Conservation (phyloP, 805 yeast species). For the Cyberlindnera sargentensis region DNA sequence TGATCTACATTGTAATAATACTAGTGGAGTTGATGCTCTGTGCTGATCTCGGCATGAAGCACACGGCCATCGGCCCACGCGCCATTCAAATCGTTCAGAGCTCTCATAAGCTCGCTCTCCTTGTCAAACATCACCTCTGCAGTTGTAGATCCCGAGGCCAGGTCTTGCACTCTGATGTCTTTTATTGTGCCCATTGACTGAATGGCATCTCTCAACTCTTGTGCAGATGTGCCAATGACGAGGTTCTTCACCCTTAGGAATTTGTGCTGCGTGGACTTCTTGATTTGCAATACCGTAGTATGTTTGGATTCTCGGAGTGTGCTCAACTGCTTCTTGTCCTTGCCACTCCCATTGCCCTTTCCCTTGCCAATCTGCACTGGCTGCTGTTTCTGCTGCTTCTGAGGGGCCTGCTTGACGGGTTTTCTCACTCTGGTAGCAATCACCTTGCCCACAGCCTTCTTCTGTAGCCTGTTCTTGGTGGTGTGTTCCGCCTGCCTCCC, state of each 20-base stretch:
- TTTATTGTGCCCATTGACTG: constrained; percentile 18
- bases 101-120: constrained; percentile 24
- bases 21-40: constrained; percentile 13
- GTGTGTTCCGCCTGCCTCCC: not conserved
- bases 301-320: not conserved
- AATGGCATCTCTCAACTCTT: constrained; percentile 26
- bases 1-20: too few relatives aligned
- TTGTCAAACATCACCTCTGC: constrained; percentile 31
- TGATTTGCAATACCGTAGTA: constrained; percentile 12
- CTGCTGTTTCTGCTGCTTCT: too few relatives aligned
- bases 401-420: too few relatives aligned
- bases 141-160: constrained; percentile 32
- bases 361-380: too few relatives aligned
- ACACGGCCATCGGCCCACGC: constrained; percentile 43
- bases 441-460: not conserved
- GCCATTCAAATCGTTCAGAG: constrained; percentile 30
- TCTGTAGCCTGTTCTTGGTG: not conserved
- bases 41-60: constrained; percentile 26
- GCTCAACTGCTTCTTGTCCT: not conserved
- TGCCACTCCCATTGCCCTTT: not conserved
- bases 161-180: constrained; percentile 24
- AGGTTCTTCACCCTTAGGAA: constrained; percentile 27
- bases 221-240: constrained; percentile 24
- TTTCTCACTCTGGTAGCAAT: too few relatives aligned
- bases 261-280: constrained; percentile 17